Conservation (phyloP, 805 yeast species). For the Suhomyces prunicola region DNA sequence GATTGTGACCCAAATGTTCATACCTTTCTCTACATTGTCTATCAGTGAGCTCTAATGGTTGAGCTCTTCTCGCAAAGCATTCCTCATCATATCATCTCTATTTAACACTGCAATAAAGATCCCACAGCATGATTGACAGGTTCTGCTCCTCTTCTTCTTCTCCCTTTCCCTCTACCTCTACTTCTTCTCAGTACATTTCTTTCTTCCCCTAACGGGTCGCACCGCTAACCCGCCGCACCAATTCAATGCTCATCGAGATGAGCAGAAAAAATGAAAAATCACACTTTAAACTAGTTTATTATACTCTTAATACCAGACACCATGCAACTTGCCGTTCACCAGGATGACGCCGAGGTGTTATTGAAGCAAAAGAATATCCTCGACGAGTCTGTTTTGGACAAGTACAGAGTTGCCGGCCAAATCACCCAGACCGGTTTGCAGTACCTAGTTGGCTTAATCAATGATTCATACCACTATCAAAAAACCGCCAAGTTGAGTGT, state of each 20-base stretch:
- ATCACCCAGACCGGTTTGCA: conserved; percentile 78
- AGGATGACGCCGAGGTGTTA: conserved; percentile 69
- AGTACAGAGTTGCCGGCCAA: conserved; percentile 87
- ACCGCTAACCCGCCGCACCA: background rate
- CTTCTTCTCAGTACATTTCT: too few relatives aligned
- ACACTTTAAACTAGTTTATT: background rate
- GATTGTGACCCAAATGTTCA: too few relatives aligned
- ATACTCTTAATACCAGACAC: conserved; percentile 2
- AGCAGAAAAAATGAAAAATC: conserved; percentile 2
- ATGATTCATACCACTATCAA: conserved; percentile 66
- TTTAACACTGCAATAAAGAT: too few relatives aligned
- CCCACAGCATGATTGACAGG: too few relatives aligned
- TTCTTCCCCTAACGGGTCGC: background rate
- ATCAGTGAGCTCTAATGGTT: too few relatives aligned
- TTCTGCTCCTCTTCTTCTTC: background rate
- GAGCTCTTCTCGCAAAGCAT: too few relatives aligned
- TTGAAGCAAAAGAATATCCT: conserved; percentile 71
- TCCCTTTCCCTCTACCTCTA: background rate
- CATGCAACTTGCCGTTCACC: conserved; percentile 76
- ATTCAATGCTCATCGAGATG: conserved; percentile 5
- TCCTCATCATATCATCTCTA: too few relatives aligned
- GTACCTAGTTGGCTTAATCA: conserved; percentile 63
- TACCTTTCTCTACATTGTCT: too few relatives aligned
- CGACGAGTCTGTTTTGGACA: conserved; percentile 60
- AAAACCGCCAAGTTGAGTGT: conserved; percentile 44